phyloP scores from a whole-genome alignment of 768 basidiomycete species.

The Podaxis rugospora region DNA sequence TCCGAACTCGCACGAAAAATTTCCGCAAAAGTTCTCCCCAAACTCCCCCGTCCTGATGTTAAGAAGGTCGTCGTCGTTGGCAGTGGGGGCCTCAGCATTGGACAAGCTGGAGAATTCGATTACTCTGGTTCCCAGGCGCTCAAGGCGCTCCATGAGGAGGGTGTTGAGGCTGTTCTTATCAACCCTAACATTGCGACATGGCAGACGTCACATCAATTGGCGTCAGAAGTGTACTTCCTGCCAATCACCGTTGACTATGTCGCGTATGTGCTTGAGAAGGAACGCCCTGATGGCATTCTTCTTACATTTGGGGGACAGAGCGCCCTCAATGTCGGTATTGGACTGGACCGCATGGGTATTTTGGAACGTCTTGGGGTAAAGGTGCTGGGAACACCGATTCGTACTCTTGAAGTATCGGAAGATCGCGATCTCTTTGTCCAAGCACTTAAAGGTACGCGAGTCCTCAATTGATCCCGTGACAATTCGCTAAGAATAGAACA shows the following conservation, averaged over 20 bases:
- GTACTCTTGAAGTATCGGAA: constrained; percentile 93
- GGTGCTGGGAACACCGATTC: constrained; percentile 93
- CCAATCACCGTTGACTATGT: constrained; percentile 97
- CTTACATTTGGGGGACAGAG: constrained; percentile 98
- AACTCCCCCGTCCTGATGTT: constrained; percentile 86
- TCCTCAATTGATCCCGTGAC: neutral
- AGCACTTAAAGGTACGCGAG: constrained; percentile 81
- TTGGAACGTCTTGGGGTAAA: constrained; percentile 88
- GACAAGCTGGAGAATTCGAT: constrained; percentile 99
- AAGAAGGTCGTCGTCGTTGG: constrained; percentile 96
- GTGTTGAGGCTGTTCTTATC: constrained; percentile 90
- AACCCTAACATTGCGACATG: constrained; percentile 99
- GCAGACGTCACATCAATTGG: constrained; percentile 98
- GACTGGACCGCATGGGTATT: constrained; percentile 94
- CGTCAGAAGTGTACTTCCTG: constrained; percentile 95
- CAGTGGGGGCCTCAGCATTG: constrained; percentile 92
- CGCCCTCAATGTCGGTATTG: constrained; percentile 96
- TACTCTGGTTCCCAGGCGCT: constrained; percentile 99
- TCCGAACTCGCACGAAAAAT: constrained; percentile 92
- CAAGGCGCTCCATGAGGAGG: constrained; percentile 95
- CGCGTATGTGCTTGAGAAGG: constrained; percentile 97
- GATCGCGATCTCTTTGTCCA: constrained; percentile 95
- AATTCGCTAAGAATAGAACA: constrained; percentile 8
- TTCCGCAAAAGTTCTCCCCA: constrained; percentile 91
- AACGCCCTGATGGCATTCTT: constrained; percentile 94